Evolutionary conservation across 305 asterid species (phyloP).

Genomic region (Withania somnifera): DNA sequence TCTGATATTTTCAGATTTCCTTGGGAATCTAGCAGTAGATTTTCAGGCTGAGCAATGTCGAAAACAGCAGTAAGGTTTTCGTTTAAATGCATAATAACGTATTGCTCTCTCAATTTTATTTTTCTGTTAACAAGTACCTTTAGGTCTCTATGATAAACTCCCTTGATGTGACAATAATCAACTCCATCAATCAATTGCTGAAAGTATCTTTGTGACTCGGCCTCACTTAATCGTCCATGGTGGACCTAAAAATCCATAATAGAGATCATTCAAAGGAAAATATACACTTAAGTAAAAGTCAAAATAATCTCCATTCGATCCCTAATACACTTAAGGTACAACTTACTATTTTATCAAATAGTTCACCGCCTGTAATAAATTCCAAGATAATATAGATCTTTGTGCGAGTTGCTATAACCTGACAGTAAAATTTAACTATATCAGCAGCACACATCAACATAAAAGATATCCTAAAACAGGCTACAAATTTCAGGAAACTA

Average conservation of each 20-base stretch:
- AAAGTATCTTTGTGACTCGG: slow-evolving; percentile 88
- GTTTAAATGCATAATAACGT: not conserved
- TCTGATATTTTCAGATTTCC: slow-evolving; percentile 93
- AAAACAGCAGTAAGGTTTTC: slow-evolving; percentile 12
- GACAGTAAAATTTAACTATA: slow-evolving; percentile 6
- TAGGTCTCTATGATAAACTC: slow-evolving; percentile 91
- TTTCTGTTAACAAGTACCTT: slow-evolving; percentile 43
- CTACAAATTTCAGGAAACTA: not conserved
- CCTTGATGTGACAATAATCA: slow-evolving; percentile 90
- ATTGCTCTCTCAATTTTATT: not conserved
- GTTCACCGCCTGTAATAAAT: slow-evolving; percentile 95
- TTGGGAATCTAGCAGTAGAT: slow-evolving; percentile 85
- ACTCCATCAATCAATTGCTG: slow-evolving; percentile 98
- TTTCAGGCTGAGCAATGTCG: slow-evolving; percentile 79
- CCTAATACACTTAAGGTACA: not conserved
- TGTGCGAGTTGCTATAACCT: slow-evolving; percentile 96
- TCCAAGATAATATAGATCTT: slow-evolving; percentile 96
- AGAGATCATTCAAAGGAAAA: not conserved
- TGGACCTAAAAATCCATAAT: slow-evolving; percentile 43
- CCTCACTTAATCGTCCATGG: slow-evolving; percentile 92
- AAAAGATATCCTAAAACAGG: not conserved
- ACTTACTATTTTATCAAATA: slow-evolving; percentile 95
- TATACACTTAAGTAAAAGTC: not conserved
- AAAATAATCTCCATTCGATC: not conserved
- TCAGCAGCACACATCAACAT: slow-evolving; percentile 1